Base-by-base conservation (phyloP, 768 basidiomycete species). In the Pleurotus sapidus region DNA sequence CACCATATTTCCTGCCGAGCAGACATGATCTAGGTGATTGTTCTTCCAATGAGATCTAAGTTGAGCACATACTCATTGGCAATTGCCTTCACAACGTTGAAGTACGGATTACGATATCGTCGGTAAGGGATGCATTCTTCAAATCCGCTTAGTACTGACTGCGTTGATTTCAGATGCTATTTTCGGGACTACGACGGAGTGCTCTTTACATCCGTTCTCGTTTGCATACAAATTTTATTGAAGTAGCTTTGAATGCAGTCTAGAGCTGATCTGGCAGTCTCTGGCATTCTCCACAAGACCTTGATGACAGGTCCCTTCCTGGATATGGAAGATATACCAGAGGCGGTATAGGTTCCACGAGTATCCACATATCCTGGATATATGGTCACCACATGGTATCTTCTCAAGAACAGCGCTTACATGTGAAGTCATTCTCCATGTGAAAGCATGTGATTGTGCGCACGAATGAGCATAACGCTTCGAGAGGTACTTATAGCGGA, bases 1-100 rank as follows among this genome's bases (percentile, higher is more conserved):
- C 51, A 90, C 88, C 1, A 18, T 92, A 23, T 91, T 90, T 67
- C 62, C 64, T 42, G 48, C 58, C 12, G 57, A 48, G 24, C 30
- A 43, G 46, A 17, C 40, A 27, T 56, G 30, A 34, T 34, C 30
- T 20, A 46, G 56, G 47, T 53, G n/a, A 45, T n/a, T 23, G 8
- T 45, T 45, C 42, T 45, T 34, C 15, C n/a, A 45, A 45, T 45
- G n/a, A n/a, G n/a, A n/a, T 34, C 30, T 34, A 34, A 11, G 9
- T 8, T 11, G 30, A 34, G 9, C 30, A 11, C 30, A 34, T 34
- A 11, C 30, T 34, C 9, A 34, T 34, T 20, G 20, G 3, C 20
- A 20, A 20, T 20, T 30, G 3, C 11, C 30, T 34, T 34, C 30
- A 11, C 11, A 11, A 34, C 8, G 30, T 11, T 34, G 30, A 34